Base-by-base conservation (phyloP, 208 protist genomes). In the Crithidia bombi region DNA sequence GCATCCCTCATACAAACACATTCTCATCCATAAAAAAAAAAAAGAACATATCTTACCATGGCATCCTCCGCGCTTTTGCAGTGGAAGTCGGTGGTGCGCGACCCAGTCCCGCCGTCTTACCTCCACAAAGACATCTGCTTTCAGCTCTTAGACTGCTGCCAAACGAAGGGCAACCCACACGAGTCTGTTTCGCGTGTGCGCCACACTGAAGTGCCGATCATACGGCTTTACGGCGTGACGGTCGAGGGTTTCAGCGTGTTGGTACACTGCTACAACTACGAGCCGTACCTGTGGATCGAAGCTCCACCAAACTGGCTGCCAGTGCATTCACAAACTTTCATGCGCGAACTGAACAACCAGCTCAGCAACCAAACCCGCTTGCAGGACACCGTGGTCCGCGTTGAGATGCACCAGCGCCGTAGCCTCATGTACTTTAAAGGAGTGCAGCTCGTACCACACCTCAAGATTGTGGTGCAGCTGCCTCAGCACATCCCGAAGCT, bases 211-310 rank as follows among this genome's bases (percentile, higher is more conserved):
- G 89, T 92, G 28, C 94, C 97, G 3, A 85, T 97, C 36, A 76
- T 98, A 25, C 91, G 96, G 9, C 68, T 99, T 11, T 98, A 97
- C 83, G 97, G 97, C 33, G 90, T 97, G 17, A 98, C 96, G 11
- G 58, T 39, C 19, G 92, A 93, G 65, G 97, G 98, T 9, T 71
- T 98, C 73, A 97, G 86, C 47, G 94, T 98, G 1, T 49, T 97
- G 2, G 77, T 88, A 9, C 93, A 98, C 80, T 92, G 96, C 69
- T 97, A 98, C 90, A 98, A 98, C 68, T 98, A 97, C 69, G 87
- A 98, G 81, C 97, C 98, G 0, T 99, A 98, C 79, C 88, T 99
- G 47, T 99, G 97, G 90, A 92, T 98, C 25, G 83, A 90, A 62
- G 90, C 94, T 11, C 94, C 91, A 35, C 59, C 66, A 1, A 83